Evolutionary conservation across 2,329 filamentous ascomycete genomes (phyloP).

Genomic region (Aspergillus tamarii): DNA sequence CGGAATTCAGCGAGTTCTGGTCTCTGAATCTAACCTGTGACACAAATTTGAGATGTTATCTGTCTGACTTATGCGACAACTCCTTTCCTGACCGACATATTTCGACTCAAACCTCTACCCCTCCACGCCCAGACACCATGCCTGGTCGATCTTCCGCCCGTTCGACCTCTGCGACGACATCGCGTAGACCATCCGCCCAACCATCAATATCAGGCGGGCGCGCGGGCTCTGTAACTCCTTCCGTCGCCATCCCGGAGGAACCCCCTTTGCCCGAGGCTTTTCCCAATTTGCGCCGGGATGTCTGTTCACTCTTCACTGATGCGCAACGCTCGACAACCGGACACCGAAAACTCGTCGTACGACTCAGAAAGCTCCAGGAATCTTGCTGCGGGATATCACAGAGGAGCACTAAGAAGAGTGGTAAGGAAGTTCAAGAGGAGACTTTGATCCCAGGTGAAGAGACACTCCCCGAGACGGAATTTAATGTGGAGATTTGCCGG

Average conservation of each 20-base stretch:
- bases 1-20: not conserved
- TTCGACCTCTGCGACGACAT: constrained; percentile 38
- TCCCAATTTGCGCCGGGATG: constrained; percentile 69
- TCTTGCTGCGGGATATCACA: constrained; percentile 67
- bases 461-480: constrained; percentile 81
- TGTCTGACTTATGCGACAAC: constrained; percentile 4
- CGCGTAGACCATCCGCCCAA: constrained; percentile 54
- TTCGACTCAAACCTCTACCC: constrained; percentile 11
- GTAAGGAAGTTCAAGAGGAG: constrained; percentile 54
- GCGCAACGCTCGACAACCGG: constrained; percentile 88
- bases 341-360: constrained; percentile 86
- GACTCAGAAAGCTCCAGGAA: constrained; percentile 87
- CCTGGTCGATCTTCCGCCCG: constrained; percentile 45
- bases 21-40: not conserved
- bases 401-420: constrained; percentile 37
- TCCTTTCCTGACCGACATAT: constrained; percentile 12
- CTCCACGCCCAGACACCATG: constrained; percentile 35
- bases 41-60: constrained; percentile 18
- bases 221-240: constrained; percentile 60
- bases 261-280: constrained; percentile 40
- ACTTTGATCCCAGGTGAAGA: constrained; percentile 52
- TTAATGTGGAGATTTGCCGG: constrained; percentile 82
- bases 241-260: constrained; percentile 66
- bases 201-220: constrained; percentile 78
- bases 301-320: constrained; percentile 74